Evolutionary conservation across 2,329 filamentous ascomycete genomes (phyloP).

Genomic region (Chalaropsis ovoidea): DNA sequence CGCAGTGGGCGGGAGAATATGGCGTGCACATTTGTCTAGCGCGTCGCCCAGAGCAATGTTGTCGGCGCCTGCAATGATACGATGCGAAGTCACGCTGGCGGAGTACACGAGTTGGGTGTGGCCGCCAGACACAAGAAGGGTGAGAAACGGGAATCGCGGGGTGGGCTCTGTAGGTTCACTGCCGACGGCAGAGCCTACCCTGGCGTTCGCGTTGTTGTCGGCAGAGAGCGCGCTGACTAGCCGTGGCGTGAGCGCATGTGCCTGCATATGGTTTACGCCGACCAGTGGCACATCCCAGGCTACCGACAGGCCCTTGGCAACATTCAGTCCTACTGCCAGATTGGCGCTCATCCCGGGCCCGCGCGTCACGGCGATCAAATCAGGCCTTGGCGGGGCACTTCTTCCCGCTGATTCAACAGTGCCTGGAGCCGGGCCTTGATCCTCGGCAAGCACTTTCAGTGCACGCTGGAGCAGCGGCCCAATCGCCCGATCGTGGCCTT

Average conservation of each 20-base stretch:
- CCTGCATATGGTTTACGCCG: slow-evolving; percentile 94
- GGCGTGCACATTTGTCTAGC: slow-evolving; percentile 75
- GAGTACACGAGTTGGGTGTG: slow-evolving; percentile 83
- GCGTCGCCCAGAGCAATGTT: slow-evolving; percentile 85
- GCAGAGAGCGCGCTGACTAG: slow-evolving; percentile 53
- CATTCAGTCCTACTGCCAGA: slow-evolving; percentile 66
- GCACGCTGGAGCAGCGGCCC: slow-evolving; percentile 58
- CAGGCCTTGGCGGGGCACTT: slow-evolving; percentile 42
- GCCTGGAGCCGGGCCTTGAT: slow-evolving; percentile 21
- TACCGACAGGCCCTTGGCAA: slow-evolving; percentile 75
- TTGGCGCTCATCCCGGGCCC: slow-evolving; percentile 82
- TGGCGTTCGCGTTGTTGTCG: not conserved
- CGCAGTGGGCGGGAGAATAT: slow-evolving; percentile 55
- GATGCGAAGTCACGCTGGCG: slow-evolving; percentile 54
- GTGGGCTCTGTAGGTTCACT: not conserved
- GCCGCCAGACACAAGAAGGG: slow-evolving; percentile 80
- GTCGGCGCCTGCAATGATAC: slow-evolving; percentile 59
- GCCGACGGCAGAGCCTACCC: not conserved
- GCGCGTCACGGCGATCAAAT: slow-evolving; percentile 81
- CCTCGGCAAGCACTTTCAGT: slow-evolving; percentile 32
- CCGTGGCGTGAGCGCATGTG: slow-evolving; percentile 79
- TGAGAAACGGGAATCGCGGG: slow-evolving; percentile 66
- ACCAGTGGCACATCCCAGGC: slow-evolving; percentile 76
- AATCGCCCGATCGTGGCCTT: slow-evolving; percentile 64
- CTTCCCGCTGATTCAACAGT: slow-evolving; percentile 26